Evolutionary conservation across 1,139 yeast species (phyloP), one percentile per base, ranked within the genome.

Genomic region (Debaryomycetaceae sp.): DNA sequence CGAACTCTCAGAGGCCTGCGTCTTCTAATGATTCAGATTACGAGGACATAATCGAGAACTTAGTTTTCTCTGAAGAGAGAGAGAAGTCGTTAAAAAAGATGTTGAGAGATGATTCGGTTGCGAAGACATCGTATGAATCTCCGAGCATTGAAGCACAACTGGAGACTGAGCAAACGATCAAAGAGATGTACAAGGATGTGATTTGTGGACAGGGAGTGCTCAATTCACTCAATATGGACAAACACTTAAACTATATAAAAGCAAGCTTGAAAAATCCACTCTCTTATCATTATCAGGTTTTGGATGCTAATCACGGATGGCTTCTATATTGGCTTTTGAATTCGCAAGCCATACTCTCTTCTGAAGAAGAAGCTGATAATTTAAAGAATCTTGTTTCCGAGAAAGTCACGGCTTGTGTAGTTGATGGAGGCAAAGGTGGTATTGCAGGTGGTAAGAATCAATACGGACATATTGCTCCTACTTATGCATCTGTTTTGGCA

Each of bases 241-340:
- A 47, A 8, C 67, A 61, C 43, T 30, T 49, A 6, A 33, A 43
- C 6, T 61, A 51, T 35, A 39, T 53, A 7, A 29, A 45, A 22
- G 42, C 38, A 18, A 68, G 71, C 34, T 61, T 86, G 17, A 49
- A 45, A 16, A 60, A 58, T 22, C 67, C 72, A 22, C 69, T 86
- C 22, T 85, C 89, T 0, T 50, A 59, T 3, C 53, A 62, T 34
- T 76, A 71, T 60, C 61, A 65, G 36, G 64, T 68, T 0, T 67
- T 87, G 35, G 98, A 92, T 61, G 92, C 97, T 0, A 86, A 95
- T 17, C 91, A 86, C 46, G 83, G 96, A 0, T 94, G 98, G 98
- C 65, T 92, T 59, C 47, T 85, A 3, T 91, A 87, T 59, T 92
- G 98, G 98, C 63, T 84, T 2, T 53, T 78, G 32, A 89, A 88